Conservation (phyloP, 2,329 filamentous ascomycete genomes). For the Pyrenochaeta sp. region DNA sequence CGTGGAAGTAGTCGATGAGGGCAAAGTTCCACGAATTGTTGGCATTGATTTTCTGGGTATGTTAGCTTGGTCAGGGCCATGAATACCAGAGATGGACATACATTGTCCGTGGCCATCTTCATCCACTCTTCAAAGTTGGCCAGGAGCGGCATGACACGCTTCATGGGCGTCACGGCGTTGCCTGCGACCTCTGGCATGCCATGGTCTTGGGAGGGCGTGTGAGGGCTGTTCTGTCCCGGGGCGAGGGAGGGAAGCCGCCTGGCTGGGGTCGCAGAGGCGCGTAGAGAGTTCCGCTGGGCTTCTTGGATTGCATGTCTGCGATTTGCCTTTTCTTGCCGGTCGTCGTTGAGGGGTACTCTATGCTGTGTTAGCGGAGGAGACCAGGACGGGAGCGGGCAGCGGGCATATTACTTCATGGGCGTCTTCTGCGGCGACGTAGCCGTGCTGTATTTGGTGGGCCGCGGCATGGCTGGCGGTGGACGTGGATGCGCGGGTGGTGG, state of each 20-base stretch:
- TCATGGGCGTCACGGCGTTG: slow-evolving; percentile 88
- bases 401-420: slow-evolving; percentile 35
- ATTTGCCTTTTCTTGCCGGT: slow-evolving; percentile 88
- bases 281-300: slow-evolving; percentile 90
- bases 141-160: slow-evolving; percentile 84
- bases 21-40: slow-evolving; percentile 99
- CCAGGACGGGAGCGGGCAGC: not conserved
- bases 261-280: slow-evolving; percentile 77
- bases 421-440: slow-evolving; percentile 59
- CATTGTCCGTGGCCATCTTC: slow-evolving; percentile 99
- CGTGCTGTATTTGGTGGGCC: slow-evolving; percentile 57
- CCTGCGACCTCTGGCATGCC: slow-evolving; percentile 69
- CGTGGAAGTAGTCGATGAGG: slow-evolving; percentile 99
- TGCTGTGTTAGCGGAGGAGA: slow-evolving; percentile 7
- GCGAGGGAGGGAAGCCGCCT: slow-evolving; percentile 69
- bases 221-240: slow-evolving; percentile 55
- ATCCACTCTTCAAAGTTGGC: slow-evolving; percentile 99
- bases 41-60: slow-evolving; percentile 77
- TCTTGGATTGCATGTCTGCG: slow-evolving; percentile 89
- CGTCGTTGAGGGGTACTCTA: slow-evolving; percentile 96
- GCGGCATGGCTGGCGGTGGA: slow-evolving; percentile 57
- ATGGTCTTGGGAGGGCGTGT: slow-evolving; percentile 57
- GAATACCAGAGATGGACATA: slow-evolving; percentile 16
- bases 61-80: slow-evolving; percentile 18
- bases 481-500: slow-evolving; percentile 16